A percentile compares a stretch with the other conserved stretches of the same genome.
Evolutionary conservation across 1,284 basidiomycete genomes (phyloP).

Genomic region (Anthracocystis walkeri): DNA sequence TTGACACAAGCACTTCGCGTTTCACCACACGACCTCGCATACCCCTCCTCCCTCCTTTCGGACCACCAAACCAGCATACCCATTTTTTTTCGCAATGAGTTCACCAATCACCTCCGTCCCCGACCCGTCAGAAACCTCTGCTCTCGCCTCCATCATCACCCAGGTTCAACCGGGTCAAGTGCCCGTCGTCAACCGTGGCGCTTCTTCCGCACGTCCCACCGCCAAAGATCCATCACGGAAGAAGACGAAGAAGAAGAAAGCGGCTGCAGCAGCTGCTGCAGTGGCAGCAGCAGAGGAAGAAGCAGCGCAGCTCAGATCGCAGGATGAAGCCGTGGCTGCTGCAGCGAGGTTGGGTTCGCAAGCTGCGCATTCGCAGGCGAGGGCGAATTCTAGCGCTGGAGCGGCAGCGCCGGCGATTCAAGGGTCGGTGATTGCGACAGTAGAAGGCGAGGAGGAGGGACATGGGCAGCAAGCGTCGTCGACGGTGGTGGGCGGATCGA

Average conservation of each 20-base stretch:
- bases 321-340: conserved; percentile 39
- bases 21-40: background rate
- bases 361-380: conserved; percentile 36
- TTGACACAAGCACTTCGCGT: too few relatives aligned
- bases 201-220: conserved; percentile 28
- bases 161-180: conserved; percentile 56
- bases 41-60: background rate
- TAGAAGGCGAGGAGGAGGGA: background rate
- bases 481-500: conserved; percentile 34
- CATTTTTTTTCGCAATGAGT: conserved; percentile 18
- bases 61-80: background rate
- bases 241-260: conserved; percentile 49
- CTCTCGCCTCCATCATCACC: conserved; percentile 58
- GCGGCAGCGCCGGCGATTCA: conserved; percentile 10
- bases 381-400: conserved; percentile 13
- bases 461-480: conserved; percentile 46
- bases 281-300: conserved; percentile 16
- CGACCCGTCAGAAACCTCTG: conserved; percentile 47
- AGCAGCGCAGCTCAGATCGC: conserved; percentile 24
- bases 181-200: conserved; percentile 21
- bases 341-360: conserved; percentile 35
- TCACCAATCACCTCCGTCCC: conserved; percentile 58
- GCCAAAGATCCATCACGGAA: conserved; percentile 23
- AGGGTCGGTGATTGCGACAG: background rate
- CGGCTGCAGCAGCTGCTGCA: conserved; percentile 7